Conservation (phyloP, 352 stramenopile genomes). For the Phytophthora boehmeriae region DNA sequence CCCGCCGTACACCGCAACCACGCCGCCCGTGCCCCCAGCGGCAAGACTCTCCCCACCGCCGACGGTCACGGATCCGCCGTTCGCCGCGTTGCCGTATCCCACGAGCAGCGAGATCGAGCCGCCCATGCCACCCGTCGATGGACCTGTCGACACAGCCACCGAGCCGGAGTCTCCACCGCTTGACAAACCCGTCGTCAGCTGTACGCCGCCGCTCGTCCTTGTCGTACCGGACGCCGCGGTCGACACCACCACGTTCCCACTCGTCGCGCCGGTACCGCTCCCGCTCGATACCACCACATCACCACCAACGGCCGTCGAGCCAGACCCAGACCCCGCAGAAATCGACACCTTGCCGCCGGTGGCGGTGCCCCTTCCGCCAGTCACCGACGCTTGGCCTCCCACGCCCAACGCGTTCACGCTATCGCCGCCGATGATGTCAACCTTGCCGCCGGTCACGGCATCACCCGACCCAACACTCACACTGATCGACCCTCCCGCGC, state of each 20-base stretch:
- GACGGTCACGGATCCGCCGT: too few species aligned
- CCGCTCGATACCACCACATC: neutral
- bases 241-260: slow-evolving; percentile 12
- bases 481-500: neutral
- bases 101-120: too few species aligned
- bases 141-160: too few species aligned
- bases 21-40: too few species aligned
- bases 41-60: too few species aligned
- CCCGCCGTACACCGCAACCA: neutral
- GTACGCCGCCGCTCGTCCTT: neutral
- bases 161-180: too few species aligned
- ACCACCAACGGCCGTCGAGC: neutral
- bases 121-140: too few species aligned
- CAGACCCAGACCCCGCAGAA: neutral
- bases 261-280: neutral
- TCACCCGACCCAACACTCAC: neutral
- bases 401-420: neutral
- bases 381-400: neutral
- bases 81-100: too few species aligned
- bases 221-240: neutral
- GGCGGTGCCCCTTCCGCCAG: neutral
- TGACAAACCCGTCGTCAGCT: neutral
- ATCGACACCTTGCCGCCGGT: neutral
- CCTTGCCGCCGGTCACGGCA: too few species aligned
- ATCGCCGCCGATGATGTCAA: too few species aligned